Conservation (phyloP, 768 basidiomycete species). For the Coprinopsis marcescibilis region DNA sequence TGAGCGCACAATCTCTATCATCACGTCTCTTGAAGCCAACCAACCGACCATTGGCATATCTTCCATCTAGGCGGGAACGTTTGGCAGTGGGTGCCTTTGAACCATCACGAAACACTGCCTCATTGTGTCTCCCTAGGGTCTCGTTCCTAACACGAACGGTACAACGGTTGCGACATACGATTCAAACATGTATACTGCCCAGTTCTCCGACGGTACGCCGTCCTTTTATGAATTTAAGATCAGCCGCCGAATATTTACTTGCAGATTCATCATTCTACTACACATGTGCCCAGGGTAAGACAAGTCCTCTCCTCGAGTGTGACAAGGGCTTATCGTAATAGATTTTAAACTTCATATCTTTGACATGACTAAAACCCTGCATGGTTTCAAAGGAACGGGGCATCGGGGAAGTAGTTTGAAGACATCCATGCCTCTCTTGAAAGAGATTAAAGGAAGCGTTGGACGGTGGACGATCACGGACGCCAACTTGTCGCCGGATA, state of each 20-base stretch:
- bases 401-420: conserved; percentile 24
- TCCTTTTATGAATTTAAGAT: not conserved
- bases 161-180: conserved; percentile 70
- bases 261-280: conserved; percentile 89
- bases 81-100: too few species aligned
- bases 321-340: conserved; percentile 20
- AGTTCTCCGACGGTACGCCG: conserved; percentile 65
- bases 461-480: conserved; percentile 96
- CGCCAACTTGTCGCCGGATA: conserved; percentile 83
- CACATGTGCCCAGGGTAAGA: conserved; percentile 77
- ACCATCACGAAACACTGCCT: too few species aligned
- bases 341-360: conserved; percentile 91
- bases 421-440: conserved; percentile 41
- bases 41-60: not conserved
- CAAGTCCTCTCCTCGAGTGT: not conserved
- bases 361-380: conserved; percentile 54
- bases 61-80: conserved; percentile 6
- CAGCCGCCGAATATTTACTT: not conserved
- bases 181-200: conserved; percentile 78
- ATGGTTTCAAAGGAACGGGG: conserved; percentile 18
- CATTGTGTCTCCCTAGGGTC: conserved; percentile 37
- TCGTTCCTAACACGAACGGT: conserved; percentile 76
- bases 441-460: conserved; percentile 69
- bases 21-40: conserved; percentile 39
- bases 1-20: too few species aligned